phyloP scores from a whole-genome alignment of 2,329 filamentous ascomycete species.

The Colletotrichum acutatum region DNA sequence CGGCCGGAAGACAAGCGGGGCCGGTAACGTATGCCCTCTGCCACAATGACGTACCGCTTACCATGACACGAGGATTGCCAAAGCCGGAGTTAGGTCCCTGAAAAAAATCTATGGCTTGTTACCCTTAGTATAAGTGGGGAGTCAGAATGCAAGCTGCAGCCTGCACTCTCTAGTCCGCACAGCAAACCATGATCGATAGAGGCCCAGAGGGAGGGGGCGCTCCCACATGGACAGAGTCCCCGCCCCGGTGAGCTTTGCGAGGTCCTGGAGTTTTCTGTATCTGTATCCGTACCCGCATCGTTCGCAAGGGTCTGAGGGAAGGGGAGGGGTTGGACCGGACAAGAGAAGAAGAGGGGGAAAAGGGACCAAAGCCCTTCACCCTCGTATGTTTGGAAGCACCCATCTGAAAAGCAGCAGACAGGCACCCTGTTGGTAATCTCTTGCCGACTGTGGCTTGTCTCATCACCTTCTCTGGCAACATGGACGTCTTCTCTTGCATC shows the following conservation, averaged over 20 bases:
- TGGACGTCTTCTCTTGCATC: slow-evolving; percentile 16
- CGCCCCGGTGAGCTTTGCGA: background rate
- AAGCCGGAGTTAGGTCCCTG: background rate
- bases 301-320: background rate
- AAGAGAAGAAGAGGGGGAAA: background rate
- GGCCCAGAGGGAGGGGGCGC: background rate
- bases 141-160: background rate
- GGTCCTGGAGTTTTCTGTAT: background rate
- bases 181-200: too few species aligned
- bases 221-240: background rate
- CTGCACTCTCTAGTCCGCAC: background rate
- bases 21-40: background rate
- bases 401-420: background rate
- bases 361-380: background rate
- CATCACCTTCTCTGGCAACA: background rate
- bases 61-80: background rate
- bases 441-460: slow-evolving; percentile 1
- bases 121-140: background rate
- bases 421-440: background rate
- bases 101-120: background rate
- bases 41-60: slow-evolving; percentile 22
- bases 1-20: slow-evolving; percentile 17
- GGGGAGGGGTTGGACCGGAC: background rate
- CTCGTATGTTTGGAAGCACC: background rate
- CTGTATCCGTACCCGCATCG: background rate